Evolutionary conservation across 768 basidiomycete species (phyloP).

Genomic region (Boletus barrowsii): DNA sequence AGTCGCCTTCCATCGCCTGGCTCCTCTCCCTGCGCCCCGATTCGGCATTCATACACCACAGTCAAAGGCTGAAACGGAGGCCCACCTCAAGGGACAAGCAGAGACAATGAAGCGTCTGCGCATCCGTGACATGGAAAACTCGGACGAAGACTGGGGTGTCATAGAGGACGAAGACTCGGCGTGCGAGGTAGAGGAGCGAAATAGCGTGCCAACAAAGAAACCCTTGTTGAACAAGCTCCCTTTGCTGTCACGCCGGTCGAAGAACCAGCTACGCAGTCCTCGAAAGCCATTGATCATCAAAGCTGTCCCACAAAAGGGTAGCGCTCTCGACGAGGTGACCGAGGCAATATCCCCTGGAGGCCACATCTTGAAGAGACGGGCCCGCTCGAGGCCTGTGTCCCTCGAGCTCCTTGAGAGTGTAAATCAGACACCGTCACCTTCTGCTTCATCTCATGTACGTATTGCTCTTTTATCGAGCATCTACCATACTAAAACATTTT

Average conservation of each 20-base stretch:
- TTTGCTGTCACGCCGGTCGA: slow-evolving; percentile 25
- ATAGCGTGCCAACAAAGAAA: slow-evolving; percentile 29
- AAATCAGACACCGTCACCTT: slow-evolving; percentile 42
- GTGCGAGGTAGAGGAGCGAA: slow-evolving; percentile 47
- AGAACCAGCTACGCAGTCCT: slow-evolving; percentile 29
- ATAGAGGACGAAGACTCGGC: slow-evolving; percentile 49
- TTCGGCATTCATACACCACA: slow-evolving; percentile 32
- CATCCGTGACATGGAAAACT: slow-evolving; percentile 52
- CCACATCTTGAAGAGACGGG: slow-evolving; percentile 71
- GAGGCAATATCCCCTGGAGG: slow-evolving; percentile 75
- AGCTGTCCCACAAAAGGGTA: slow-evolving; percentile 38
- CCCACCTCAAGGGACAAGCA: slow-evolving; percentile 48
- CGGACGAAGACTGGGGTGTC: slow-evolving; percentile 43
- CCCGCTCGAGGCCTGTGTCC: slow-evolving; percentile 70
- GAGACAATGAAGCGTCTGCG: slow-evolving; percentile 62
- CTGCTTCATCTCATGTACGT: slow-evolving; percentile 30
- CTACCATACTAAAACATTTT: neutral
- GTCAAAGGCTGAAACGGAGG: slow-evolving; percentile 36
- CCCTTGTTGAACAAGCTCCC: slow-evolving; percentile 31
- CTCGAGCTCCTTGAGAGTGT: slow-evolving; percentile 57
- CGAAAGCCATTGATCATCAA: slow-evolving; percentile 24
- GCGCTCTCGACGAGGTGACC: slow-evolving; percentile 53
- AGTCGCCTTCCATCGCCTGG: slow-evolving; percentile 34
- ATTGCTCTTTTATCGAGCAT: neutral
- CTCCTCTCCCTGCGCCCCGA: slow-evolving; percentile 31